Percentiles rank a stretch among this genome's conserved stretches.
Evolutionary conservation across 1,284 basidiomycete genomes (phyloP).

Genomic region (Coniferiporia sulphurascens): DNA sequence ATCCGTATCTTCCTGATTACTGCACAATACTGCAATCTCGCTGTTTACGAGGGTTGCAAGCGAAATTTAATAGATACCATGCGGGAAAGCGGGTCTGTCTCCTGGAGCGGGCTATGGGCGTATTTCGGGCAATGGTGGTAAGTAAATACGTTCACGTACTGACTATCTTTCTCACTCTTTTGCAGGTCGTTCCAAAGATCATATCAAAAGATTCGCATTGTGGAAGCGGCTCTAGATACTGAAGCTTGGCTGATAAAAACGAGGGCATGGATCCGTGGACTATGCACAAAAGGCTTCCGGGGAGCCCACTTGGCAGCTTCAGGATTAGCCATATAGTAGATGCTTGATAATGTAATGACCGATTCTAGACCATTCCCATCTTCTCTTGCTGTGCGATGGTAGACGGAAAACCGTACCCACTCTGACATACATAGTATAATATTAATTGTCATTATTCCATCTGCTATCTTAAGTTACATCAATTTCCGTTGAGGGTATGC

Average conservation of each 20-base stretch:
- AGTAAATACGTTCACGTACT: slow-evolving; percentile 24
- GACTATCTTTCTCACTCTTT: slow-evolving; percentile 15
- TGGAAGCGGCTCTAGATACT: slow-evolving; percentile 65
- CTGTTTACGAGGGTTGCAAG: slow-evolving; percentile 82
- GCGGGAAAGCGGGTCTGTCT: slow-evolving; percentile 47
- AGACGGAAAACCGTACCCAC: too few relatives aligned
- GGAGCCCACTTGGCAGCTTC: slow-evolving; percentile 69
- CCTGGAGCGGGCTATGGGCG: slow-evolving; percentile 42
- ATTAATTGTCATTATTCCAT: too few relatives aligned
- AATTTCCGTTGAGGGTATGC: slow-evolving; percentile 19
- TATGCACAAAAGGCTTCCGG: slow-evolving; percentile 48
- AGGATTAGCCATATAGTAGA: slow-evolving; percentile 41
- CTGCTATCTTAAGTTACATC: neutral
- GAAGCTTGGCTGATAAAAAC: slow-evolving; percentile 57
- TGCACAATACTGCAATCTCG: slow-evolving; percentile 82
- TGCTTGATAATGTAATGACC: neutral
- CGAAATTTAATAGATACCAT: slow-evolving; percentile 45
- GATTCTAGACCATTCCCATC: neutral
- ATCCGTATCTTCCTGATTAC: slow-evolving; percentile 88
- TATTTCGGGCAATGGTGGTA: slow-evolving; percentile 69
- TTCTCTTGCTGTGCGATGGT: neutral
- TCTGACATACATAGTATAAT: too few relatives aligned
- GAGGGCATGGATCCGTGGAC: slow-evolving; percentile 62
- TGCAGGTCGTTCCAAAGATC: slow-evolving; percentile 53
- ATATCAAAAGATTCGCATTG: slow-evolving; percentile 45